These are phyloP conservation scores for Carex sylvatica DNA, from an alignment of 202 grass and related monocot species.

Conservation along the genomic window DNA sequence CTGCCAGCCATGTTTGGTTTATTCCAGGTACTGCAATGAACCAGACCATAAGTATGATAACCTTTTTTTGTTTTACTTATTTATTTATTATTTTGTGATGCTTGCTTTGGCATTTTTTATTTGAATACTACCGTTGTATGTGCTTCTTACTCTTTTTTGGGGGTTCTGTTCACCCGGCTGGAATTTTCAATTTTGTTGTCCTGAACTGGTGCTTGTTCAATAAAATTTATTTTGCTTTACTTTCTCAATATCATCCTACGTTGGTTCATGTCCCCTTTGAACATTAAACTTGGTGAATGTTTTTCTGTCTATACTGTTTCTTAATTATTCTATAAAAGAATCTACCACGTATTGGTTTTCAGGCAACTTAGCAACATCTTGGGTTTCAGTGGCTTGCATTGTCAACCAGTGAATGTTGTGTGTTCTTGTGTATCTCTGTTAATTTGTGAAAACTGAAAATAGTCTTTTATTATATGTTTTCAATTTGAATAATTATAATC, in stretches of 20 bases:
- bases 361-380: neutral
- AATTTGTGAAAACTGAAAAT: neutral
- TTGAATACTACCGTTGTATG: too few relatives aligned
- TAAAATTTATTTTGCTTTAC: neutral
- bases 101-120: too few relatives aligned
- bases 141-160: too few relatives aligned
- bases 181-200: neutral
- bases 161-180: neutral
- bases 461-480: neutral
- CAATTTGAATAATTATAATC: too few relatives aligned
- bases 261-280: neutral
- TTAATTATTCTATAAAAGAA: neutral
- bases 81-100: too few relatives aligned
- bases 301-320: neutral
- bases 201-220: neutral
- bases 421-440: neutral
- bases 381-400: neutral
- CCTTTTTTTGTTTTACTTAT: too few relatives aligned
- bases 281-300: neutral
- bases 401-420: neutral
- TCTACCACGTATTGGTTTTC: neutral
- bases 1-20: too few relatives aligned
- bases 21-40: too few relatives aligned
- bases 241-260: neutral
- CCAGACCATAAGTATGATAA: too few relatives aligned